phyloP scores from a whole-genome alignment of 352 stramenopile species.

The Phytophthora cryptogea region DNA sequence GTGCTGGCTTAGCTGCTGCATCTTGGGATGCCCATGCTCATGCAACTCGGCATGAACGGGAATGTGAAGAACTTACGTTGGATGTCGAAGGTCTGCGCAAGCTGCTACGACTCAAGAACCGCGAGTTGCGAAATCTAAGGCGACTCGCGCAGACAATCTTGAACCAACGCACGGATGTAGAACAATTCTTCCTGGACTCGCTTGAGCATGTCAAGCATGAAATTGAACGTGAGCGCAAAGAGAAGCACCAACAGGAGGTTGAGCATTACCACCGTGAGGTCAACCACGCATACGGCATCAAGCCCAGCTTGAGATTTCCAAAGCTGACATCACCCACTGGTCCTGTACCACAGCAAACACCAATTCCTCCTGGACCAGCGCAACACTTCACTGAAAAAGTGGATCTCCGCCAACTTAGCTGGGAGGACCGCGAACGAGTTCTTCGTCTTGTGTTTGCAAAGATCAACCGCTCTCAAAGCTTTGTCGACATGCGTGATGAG shows the following conservation, averaged over 20 bases:
- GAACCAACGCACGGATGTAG: conserved; percentile 89
- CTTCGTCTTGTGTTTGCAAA: conserved; percentile 93
- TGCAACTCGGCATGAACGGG: conserved; percentile 51
- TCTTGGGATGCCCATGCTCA: conserved; percentile 67
- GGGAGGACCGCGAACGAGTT: conserved; percentile 92
- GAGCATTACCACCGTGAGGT: conserved; percentile 62
- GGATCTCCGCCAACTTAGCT: conserved; percentile 87
- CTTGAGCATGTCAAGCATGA: conserved; percentile 88
- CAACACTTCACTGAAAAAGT: conserved; percentile 75
- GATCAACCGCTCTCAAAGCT: conserved; percentile 88
- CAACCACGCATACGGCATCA: conserved; percentile 45
- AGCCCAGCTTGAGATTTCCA: conserved; percentile 50
- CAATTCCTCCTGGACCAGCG: conserved; percentile 4
- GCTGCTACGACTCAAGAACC: conserved; percentile 92
- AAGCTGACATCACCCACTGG: conserved; percentile 39
- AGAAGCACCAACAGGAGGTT: conserved; percentile 47
- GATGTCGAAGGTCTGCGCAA: conserved; percentile 87
- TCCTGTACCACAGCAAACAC: conserved; percentile 5
- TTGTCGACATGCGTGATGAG: conserved; percentile 34
- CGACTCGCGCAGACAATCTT: conserved; percentile 91
- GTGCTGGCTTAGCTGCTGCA: conserved; percentile 62
- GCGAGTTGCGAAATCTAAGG: conserved; percentile 90
- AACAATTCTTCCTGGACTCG: conserved; percentile 94
- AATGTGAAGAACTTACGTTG: conserved; percentile 85
- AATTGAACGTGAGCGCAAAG: conserved; percentile 59